These are phyloP conservation scores for Epichloe coenophiala DNA, from an alignment of 2,329 filamentous ascomycete species.

Conservation along the genomic window DNA sequence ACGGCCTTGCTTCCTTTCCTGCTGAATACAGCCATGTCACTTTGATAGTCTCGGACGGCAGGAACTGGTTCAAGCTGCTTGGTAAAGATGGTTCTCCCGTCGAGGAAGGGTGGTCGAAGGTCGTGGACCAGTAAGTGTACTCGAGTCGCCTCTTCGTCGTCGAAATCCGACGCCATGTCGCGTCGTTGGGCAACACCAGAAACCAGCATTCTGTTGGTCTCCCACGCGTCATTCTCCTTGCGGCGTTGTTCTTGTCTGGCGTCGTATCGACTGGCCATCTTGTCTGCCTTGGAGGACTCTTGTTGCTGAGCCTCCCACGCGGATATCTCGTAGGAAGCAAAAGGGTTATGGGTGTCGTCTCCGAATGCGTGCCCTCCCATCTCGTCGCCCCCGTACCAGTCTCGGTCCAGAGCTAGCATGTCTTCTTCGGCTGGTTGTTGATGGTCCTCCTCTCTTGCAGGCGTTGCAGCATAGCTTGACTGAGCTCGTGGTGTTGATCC, in stretches of 20 bases:
- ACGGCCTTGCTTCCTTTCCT: constrained; percentile 90
- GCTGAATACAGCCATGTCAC: constrained; percentile 97
- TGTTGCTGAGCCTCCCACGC: constrained; percentile 66
- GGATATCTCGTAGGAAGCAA: constrained; percentile 61
- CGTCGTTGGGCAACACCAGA: constrained; percentile 87
- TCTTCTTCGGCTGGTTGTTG: constrained; percentile 56
- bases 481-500: constrained; percentile 20
- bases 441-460: constrained; percentile 27
- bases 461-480: constrained; percentile 29
- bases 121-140: constrained; percentile 90
- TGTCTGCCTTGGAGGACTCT: constrained; percentile 64
- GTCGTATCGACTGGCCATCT: constrained; percentile 57
- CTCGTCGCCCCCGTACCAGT: constrained; percentile 88
- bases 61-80: constrained; percentile 93
- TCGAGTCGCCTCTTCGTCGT: constrained; percentile 80
- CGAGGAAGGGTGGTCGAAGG: constrained; percentile 82
- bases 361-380: constrained; percentile 70
- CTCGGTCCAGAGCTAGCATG: constrained; percentile 64
- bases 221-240: constrained; percentile 94
- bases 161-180: constrained; percentile 70
- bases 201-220: constrained; percentile 95
- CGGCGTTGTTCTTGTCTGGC: constrained; percentile 73
- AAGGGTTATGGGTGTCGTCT: constrained; percentile 87
- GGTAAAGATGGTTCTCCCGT: constrained; percentile 90
- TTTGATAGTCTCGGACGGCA: constrained; percentile 84